Base-by-base conservation (phyloP, 192 early-diverging fungal genomes). In the Coemansia furcata region DNA sequence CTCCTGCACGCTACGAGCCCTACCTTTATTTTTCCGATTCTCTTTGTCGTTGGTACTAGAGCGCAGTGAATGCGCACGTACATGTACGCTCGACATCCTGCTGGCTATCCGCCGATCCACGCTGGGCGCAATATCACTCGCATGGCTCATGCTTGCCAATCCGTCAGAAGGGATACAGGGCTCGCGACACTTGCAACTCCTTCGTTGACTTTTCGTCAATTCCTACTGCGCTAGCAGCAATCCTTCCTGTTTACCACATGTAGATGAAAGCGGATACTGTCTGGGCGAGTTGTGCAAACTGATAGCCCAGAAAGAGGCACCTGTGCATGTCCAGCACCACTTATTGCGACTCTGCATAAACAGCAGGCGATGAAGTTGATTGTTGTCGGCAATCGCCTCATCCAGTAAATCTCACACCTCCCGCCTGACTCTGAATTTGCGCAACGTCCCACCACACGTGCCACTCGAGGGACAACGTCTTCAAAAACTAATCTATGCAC, bases 381-480 rank as follows among this genome's bases (percentile, higher is more conserved):
- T 52, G 50, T 52, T 52, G 50, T 7, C 11, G 50, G 50, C 50
- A 52, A 52, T 52, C 50, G 26, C 26, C 50, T 52, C 50, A 52
- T 52, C 54, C 54, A 57, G 54, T 6, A 57, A 57, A 57, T 57
- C 54, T 47, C 30, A 35, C 30, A 9, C 23, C 11, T 12, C 10
- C 54, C 54, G 54, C 54, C 54, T 57, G 54, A 57, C 54, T 57
- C 54, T 57, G 54, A 57, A 57, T 57, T 57, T 57, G 54, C 15
- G 54, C 54, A 57, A 57, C 54, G 23, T 30, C 54, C 54, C 54
- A 57, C 29, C 14, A 57, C 54, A 57, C 54, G 54, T 57, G 54
- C 54, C 54, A 33, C 54, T 26, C 30, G 29, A 30, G 9, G 30
- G 52, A 55, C 52, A 55, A 55, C 10, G 52, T 23, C 32, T 32